Evolutionary conservation across 2,329 filamentous ascomycete genomes (phyloP), one percentile per base, ranked within the genome.

Genomic region (Fusarium metavorans): DNA sequence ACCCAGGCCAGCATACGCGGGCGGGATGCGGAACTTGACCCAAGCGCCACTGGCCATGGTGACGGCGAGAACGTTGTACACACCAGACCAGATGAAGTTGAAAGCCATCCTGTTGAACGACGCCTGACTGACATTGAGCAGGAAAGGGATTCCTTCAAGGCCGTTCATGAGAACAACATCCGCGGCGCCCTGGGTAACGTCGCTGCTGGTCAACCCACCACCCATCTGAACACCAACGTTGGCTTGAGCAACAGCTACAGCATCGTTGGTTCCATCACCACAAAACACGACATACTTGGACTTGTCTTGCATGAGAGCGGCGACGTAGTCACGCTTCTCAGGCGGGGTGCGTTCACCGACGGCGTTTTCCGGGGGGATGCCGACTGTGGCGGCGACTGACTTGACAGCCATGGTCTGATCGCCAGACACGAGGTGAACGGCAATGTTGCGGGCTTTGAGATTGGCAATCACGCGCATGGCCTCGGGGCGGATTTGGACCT

Each of bases 211-310:
- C 6, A 76, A 67, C 34, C 82, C 85, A 64, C 85, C 84, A 64
- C 86, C 86, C 71, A 93, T 85, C 68, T 91, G 89, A 0, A 91
- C 84, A 35, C 90, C 91, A 13, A 92, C 84, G 39, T 88, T 84
- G 27, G 91, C 90, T 74, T 89, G 87, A 4, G 89, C 87, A 4
- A 93, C 84, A 1, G 91, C 91, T 6, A 88, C 85, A 0, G 91
- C 89, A 75, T 93, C 91, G 76, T 92, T 92, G 8, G 89, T 92
- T 13, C 91, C 91, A 74, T 92, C 91, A 32, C 91, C 91, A 39
- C 87, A 85, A 80, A 93, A 92, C 63, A 92, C 81, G 65, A 90
- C 85, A 20, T 56, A 66, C 32, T 76, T 78, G 23, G 27, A 20
- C 27, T 54, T 54, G 48, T 54, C 48, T 14, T 54, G 4, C 48